Conservation (phyloP, 2,329 filamentous ascomycete species). For the Colletotrichum nymphaeae region DNA sequence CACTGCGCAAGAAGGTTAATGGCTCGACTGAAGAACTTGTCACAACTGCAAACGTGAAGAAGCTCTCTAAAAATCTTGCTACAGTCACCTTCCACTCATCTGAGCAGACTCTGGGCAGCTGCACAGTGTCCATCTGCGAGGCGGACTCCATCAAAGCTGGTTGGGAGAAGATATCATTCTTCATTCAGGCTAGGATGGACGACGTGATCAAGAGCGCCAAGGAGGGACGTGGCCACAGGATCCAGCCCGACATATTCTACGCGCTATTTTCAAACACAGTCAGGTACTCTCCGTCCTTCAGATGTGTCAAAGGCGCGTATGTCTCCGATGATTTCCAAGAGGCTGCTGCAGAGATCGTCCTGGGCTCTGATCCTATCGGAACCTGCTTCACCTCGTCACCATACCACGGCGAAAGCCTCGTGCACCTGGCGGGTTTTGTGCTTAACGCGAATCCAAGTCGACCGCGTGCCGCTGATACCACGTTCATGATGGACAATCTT, state of each 20-base stretch:
- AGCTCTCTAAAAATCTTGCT: neutral
- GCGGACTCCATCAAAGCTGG: neutral
- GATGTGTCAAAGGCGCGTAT: no score
- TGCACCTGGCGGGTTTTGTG: neutral
- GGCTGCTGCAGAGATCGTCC: neutral
- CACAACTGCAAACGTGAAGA: neutral
- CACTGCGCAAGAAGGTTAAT: neutral
- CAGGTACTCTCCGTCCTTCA: no score
- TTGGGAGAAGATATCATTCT: neutral
- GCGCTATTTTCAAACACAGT: no score
- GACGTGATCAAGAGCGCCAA: no score
- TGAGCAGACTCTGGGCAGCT: neutral
- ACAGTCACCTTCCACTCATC: neutral
- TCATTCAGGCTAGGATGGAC: neutral
- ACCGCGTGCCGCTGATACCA: neutral
- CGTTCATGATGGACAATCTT: slow-evolving; percentile 15
- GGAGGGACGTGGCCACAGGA: no score
- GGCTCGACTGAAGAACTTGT: neutral
- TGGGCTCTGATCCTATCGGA: neutral
- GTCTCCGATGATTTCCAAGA: neutral
- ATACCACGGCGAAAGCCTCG: neutral
- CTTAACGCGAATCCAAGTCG: neutral
- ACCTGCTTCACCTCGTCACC: neutral
- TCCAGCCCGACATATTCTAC: no score
- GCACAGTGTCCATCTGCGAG: neutral